These are phyloP conservation scores for Colletotrichum sp. DNA, from an alignment of 2,329 filamentous ascomycete genomes.

Conservation along the genomic window DNA sequence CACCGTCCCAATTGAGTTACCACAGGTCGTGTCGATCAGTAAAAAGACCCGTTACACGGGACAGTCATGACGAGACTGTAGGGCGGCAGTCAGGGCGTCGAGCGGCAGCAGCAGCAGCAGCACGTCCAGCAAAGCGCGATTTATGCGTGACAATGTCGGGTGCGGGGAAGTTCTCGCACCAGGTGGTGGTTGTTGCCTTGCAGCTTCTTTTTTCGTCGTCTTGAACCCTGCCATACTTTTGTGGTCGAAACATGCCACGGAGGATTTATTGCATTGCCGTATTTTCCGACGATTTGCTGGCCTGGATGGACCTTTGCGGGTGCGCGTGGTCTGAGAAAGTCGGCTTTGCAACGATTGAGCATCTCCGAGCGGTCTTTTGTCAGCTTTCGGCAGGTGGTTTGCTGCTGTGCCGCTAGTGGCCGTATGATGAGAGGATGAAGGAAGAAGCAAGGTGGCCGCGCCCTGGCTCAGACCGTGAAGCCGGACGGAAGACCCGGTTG, in stretches of 20 bases:
- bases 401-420: not conserved
- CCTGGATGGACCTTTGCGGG: not conserved
- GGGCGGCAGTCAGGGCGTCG: conserved; percentile 1
- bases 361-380: not conserved
- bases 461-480: not conserved
- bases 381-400: not conserved
- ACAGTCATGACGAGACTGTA: conserved; percentile 11
- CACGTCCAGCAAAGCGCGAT: conserved; percentile 4
- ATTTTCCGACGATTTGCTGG: not conserved
- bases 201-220: not conserved
- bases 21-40: not conserved
- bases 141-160: conserved; percentile 9
- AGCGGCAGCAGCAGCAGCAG: not conserved
- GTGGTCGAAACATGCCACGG: conserved; percentile 4
- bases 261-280: not conserved
- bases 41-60: not conserved
- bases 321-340: not conserved
- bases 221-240: not conserved
- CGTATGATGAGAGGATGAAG: not conserved
- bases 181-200: not conserved
- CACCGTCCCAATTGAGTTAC: conserved; percentile 10
- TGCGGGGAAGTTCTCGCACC: not conserved
- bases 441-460: not conserved
- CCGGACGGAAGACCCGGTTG: not conserved
- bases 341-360: not conserved